Conservation (phyloP, 495 filamentous ascomycete species). For the Chaetomidium leptoderma region DNA sequence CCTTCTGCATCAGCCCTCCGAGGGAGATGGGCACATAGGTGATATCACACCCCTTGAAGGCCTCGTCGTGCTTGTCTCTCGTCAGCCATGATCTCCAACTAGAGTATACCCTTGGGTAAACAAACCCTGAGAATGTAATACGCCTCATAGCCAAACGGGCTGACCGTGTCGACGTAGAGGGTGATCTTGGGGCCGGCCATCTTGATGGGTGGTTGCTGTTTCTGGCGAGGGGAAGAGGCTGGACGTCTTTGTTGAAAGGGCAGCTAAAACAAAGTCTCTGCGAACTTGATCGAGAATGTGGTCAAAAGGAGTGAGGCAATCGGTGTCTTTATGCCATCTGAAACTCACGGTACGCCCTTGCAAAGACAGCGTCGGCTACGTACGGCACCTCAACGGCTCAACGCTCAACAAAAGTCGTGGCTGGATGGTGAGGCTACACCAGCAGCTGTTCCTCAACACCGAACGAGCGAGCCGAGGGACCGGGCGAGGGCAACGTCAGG, state of each 20-base stretch:
- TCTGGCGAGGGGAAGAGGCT: no score
- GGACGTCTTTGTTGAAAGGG: no score
- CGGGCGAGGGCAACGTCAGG: background rate
- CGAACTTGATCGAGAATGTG: no score
- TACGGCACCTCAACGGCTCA: background rate
- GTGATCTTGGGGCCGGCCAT: slow-evolving; percentile 58
- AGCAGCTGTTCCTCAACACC: no score
- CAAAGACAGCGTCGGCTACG: background rate
- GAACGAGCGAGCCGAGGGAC: slow-evolving; percentile 9
- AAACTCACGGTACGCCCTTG: background rate
- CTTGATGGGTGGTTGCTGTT: background rate
- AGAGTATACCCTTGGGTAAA: no score
- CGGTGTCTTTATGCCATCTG: no score
- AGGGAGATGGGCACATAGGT: slow-evolving; percentile 66
- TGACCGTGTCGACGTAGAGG: slow-evolving; percentile 64
- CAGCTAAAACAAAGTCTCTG: no score
- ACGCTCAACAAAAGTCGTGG: slow-evolving; percentile 11
- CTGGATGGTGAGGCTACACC: no score
- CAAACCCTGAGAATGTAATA: slow-evolving; percentile 59
- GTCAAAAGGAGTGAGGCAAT: no score
- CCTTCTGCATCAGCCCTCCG: slow-evolving; percentile 62
- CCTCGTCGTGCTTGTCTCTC: slow-evolving; percentile 52
- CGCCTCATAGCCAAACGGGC: slow-evolving; percentile 66
- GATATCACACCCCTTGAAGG: slow-evolving; percentile 57
- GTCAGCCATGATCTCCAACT: background rate